phyloP scores from a whole-genome alignment of 495 filamentous ascomycete species.

The Hypoxylon crocopeplum region DNA sequence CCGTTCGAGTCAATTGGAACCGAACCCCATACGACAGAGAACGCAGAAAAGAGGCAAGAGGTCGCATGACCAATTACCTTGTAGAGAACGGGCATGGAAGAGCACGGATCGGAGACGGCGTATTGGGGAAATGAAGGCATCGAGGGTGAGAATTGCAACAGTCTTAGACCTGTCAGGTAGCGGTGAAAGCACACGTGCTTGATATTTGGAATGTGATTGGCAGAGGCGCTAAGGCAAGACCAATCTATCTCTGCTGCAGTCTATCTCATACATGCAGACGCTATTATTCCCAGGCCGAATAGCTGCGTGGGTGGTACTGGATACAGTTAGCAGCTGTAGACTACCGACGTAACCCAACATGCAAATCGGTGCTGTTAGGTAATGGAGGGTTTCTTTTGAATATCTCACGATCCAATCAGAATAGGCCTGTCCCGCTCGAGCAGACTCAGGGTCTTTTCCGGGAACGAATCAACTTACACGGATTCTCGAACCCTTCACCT shows the following conservation, averaged over 20 bases:
- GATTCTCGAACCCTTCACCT: neutral
- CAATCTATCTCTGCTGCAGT: constrained; percentile 15
- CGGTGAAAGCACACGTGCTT: constrained; percentile 34
- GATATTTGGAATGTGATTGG: constrained; percentile 22
- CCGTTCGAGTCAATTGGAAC: constrained; percentile 10
- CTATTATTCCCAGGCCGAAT: too few species aligned
- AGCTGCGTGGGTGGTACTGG: too few species aligned
- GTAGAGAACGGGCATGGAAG: constrained; percentile 3
- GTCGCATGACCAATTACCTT: constrained; percentile 27
- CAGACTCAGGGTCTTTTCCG: constrained; percentile 8
- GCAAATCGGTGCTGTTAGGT: constrained; percentile 22
- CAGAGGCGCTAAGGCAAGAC: neutral
- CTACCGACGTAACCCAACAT: neutral
- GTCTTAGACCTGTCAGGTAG: constrained; percentile 25
- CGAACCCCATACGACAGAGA: neutral
- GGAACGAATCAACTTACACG: constrained; percentile 26
- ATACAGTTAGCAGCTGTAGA: neutral
- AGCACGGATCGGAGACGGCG: neutral
- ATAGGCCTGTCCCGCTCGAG: neutral
- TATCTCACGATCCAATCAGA: constrained; percentile 2
- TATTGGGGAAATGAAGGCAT: constrained; percentile 21
- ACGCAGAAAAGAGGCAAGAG: constrained; percentile 19
- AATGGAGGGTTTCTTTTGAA: constrained; percentile 5
- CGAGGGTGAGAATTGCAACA: constrained; percentile 1
- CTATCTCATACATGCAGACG: constrained; percentile 14